Conservation (phyloP, 2,329 filamentous ascomycete species). For the Aspergillus sergii region DNA sequence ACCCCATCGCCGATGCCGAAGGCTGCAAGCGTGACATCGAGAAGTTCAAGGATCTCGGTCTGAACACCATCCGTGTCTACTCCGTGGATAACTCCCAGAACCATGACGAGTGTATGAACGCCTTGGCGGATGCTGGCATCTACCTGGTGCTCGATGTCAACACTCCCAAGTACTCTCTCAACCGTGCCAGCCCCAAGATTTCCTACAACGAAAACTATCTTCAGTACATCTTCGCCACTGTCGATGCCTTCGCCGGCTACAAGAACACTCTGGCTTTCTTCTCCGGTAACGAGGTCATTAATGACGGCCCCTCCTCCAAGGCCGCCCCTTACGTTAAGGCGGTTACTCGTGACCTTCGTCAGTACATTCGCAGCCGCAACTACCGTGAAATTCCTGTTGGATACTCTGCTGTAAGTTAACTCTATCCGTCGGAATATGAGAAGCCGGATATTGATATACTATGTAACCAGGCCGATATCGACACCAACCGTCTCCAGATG, state of each 20-base stretch:
- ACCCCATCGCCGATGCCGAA: constrained; percentile 73
- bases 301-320: constrained; percentile 65
- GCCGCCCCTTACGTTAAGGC: constrained; percentile 77
- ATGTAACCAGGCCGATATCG: constrained; percentile 67
- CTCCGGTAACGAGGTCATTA: constrained; percentile 80
- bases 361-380: constrained; percentile 65
- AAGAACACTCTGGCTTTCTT: constrained; percentile 86
- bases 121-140: constrained; percentile 80
- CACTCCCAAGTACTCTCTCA: constrained; percentile 86
- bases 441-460: neutral
- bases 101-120: constrained; percentile 84
- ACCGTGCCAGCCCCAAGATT: constrained; percentile 68
- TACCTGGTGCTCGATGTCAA: constrained; percentile 92
- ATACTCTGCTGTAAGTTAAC: constrained; percentile 57
- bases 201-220: constrained; percentile 90
- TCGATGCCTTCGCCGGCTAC: constrained; percentile 81
- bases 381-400: constrained; percentile 73
- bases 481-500: constrained; percentile 82
- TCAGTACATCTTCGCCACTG: constrained; percentile 82
- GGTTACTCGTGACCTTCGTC: constrained; percentile 74
- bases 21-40: constrained; percentile 78
- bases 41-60: constrained; percentile 79
- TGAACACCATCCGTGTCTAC: constrained; percentile 93
- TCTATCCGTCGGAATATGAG: neutral
- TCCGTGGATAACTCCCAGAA: constrained; percentile 81